Base-by-base conservation (phyloP, 1,139 yeast species). In the Candida glucosophila region DNA sequence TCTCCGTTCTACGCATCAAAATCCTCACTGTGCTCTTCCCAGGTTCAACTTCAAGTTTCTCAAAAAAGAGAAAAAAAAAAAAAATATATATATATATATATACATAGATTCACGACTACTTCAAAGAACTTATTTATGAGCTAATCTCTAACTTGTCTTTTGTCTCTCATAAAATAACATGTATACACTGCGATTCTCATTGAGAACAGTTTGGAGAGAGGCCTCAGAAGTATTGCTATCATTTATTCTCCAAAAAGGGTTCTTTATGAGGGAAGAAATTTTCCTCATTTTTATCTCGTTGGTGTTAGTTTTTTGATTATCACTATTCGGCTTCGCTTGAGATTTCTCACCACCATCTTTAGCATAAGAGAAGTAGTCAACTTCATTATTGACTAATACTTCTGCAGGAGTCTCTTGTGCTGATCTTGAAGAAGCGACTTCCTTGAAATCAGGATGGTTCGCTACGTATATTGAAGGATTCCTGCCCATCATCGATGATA, bases 231-330 rank as follows among this genome's bases (percentile, higher is more conserved):
- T 72, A 20, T 58, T 61, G 2, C 83, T 65, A 50, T 88, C 97
- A 36, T 92, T 82, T 15, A 86, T 73, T 40, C 82, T 67, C 97
- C 97, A 88, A 58, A 73, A 88, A 11, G 88, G 86, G 26, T 68
- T 63, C 32, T 72, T 73, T 5, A 63, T 44, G 14, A 67, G 53
- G 9, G 76, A 64, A 6, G 74, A 68, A 7, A 77, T 56, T 37
- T 67, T 75, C 39, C 63, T 69, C 55, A 64, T 52, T 35, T 60
- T 63, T 20, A 59, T 52, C 24, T 53, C 48, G 24, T 40, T 34
- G 6, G 25, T 7, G 9, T 14, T 30, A 19, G 13, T 22, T 19
- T 25, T 25, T 4, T 20, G 21, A 18, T 27, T 33, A 5, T 29
- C 32, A 22, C 26, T 17, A 15, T 28, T 26, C 8, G 18, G 18